phyloP scores from a whole-genome alignment of 225 moss, liverwort and hornwort genomes.

The Takakia lepidozioides region DNA sequence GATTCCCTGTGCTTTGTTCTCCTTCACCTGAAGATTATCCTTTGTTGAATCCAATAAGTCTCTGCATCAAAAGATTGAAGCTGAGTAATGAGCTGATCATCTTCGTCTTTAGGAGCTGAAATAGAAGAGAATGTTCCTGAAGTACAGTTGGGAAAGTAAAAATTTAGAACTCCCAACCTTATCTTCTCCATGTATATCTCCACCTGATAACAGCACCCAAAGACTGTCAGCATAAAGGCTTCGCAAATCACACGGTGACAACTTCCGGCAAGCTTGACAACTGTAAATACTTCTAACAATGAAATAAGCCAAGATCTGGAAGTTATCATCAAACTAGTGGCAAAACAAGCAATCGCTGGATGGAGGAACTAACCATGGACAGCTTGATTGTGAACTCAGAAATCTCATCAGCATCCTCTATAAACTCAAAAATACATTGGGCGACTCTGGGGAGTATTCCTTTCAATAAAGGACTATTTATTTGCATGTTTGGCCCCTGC shows the following conservation, averaged over 20 bases:
- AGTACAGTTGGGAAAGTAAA: no score
- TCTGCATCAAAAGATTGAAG: slow-evolving; percentile 10
- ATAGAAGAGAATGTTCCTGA: no score
- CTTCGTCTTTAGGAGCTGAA: not conserved
- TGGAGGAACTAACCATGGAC: slow-evolving; percentile 29
- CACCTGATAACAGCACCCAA: slow-evolving; percentile 39
- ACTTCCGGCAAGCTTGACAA: no score
- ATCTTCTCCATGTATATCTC: slow-evolving; percentile 64
- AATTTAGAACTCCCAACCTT: slow-evolving; percentile 21
- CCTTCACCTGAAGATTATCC: slow-evolving; percentile 58
- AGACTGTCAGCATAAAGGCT: no score
- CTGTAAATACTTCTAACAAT: no score
- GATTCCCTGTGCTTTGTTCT: slow-evolving; percentile 40
- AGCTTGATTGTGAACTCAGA: slow-evolving; percentile 46
- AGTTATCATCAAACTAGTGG: no score
- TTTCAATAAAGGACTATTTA: slow-evolving; percentile 25
- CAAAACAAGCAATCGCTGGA: no score
- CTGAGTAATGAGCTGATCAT: not conserved
- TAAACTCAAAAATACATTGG: slow-evolving; percentile 39
- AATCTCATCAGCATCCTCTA: slow-evolving; percentile 30
- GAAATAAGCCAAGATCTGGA: no score
- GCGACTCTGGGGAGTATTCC: slow-evolving; percentile 50
- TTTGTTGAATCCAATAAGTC: slow-evolving; percentile 45
- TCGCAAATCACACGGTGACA: no score
- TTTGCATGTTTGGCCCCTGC: slow-evolving; percentile 42